Conservation (phyloP, 495 filamentous ascomycete species). For the Parathielavia appendiculata region DNA sequence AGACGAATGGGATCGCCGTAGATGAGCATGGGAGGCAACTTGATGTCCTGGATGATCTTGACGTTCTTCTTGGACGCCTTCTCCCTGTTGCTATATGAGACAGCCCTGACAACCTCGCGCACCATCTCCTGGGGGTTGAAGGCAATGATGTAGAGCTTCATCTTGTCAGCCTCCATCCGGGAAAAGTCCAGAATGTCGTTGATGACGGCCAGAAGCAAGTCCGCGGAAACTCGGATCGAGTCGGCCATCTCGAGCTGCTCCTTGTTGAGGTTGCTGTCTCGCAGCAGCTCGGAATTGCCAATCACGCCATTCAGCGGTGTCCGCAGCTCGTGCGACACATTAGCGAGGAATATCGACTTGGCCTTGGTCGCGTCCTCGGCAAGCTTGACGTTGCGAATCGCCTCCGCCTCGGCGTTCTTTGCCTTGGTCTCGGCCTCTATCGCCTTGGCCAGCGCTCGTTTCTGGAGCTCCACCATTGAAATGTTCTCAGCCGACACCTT, state of each 20-base stretch:
- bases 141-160: constrained; percentile 84
- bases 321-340: constrained; percentile 81
- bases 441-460: constrained; percentile 71
- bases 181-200: constrained; percentile 94
- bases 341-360: constrained; percentile 88
- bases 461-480: constrained; percentile 85
- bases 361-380: constrained; percentile 89
- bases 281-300: constrained; percentile 81
- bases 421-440: constrained; percentile 77
- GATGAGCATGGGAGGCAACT: constrained; percentile 73
- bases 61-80: constrained; percentile 57
- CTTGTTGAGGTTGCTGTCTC: constrained; percentile 66
- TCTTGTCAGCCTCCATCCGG: constrained; percentile 90
- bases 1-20: constrained; percentile 84
- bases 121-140: constrained; percentile 83
- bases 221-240: constrained; percentile 83
- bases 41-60: constrained; percentile 64
- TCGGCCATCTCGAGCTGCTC: constrained; percentile 92
- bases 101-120: constrained; percentile 77
- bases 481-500: constrained; percentile 76
- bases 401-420: constrained; percentile 74
- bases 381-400: constrained; percentile 78
- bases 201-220: constrained; percentile 86
- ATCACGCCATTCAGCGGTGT: constrained; percentile 88
- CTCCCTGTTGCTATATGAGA: constrained; percentile 78